Evolutionary conservation across 1,284 basidiomycete genomes (phyloP), one percentile per base, ranked within the genome.

Genomic region (Boletus sp.): DNA sequence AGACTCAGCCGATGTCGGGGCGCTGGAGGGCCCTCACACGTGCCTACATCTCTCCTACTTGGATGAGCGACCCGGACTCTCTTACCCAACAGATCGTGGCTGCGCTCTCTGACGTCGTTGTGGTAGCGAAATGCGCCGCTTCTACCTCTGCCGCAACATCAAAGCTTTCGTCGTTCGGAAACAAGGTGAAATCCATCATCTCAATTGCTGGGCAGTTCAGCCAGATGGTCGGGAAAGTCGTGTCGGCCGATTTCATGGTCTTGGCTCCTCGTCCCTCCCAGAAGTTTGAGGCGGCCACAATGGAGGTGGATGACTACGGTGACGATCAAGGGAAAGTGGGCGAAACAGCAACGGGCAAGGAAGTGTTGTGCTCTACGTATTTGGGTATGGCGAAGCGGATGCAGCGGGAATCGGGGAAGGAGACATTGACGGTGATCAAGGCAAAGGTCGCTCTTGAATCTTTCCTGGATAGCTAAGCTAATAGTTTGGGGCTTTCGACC

Each of bases 21-120:
- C 44, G 44, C 17, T 57, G 55, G 54, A 42, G 54, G 19, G 41
- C 55, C 17, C 55, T 57, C 33, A 51, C 54, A 2, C 55, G 55
- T 13, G 5, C 55, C 27, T 47, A 57, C 33, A 46, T 57, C n/a
- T 32, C 29, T 4, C 35, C 46, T 2, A 33, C 26, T 8, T 38
- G 27, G 16, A 38, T 38, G 6, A 42, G n/a, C 38, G 19, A 44
- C 8, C 23, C 41, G 2, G 26, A 33, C 10, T 23, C 8, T 0
- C 17, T 42, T 8, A 14, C 26, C 5, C 34, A 19, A 20, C 38
- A 12, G 13, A 30, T 16, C 6, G 1, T 57, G 5, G 7, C 26
- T 23, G 55, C 38, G 0, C 30, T 55, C 1, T 51, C 47, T 12
- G 39, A 55, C 16, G 22, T 55, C 8, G 20, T 51, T n/a, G 27